A percentile compares a stretch with the other conserved stretches of the same genome.
Conservation (phyloP, 2,329 filamentous ascomycete genomes). For the Didymella lethalis region DNA sequence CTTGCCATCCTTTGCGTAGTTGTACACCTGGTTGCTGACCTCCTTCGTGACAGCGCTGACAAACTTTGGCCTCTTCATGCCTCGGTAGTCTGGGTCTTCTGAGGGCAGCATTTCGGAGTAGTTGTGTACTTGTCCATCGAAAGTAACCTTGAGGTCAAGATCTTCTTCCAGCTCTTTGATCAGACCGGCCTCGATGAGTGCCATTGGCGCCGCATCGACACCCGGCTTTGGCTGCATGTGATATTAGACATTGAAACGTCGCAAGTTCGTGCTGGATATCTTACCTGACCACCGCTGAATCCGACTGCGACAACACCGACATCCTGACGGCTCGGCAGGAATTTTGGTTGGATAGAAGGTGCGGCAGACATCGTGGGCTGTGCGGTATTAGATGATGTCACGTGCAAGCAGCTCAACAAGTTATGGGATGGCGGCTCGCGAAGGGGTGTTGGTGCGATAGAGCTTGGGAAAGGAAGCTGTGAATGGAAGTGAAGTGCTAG, state of each 20-base stretch:
- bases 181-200: slow-evolving; percentile 87
- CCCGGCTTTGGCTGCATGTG: slow-evolving; percentile 78
- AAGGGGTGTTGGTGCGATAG: background rate
- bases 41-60: slow-evolving; percentile 85
- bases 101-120: slow-evolving; percentile 78
- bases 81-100: slow-evolving; percentile 78
- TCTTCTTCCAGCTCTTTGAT: slow-evolving; percentile 83
- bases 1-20: slow-evolving; percentile 81
- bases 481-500: background rate
- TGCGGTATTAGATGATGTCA: slow-evolving; percentile 8
- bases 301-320: slow-evolving; percentile 93
- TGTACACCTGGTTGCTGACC: slow-evolving; percentile 85
- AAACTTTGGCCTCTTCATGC: slow-evolving; percentile 92
- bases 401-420: slow-evolving; percentile 9
- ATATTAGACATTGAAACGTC: slow-evolving; percentile 17
- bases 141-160: slow-evolving; percentile 85
- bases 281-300: slow-evolving; percentile 94
- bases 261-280: slow-evolving; percentile 27
- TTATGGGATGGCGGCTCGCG: background rate
- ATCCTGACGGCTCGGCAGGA: slow-evolving; percentile 79
- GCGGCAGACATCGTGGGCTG: slow-evolving; percentile 60
- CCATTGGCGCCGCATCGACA: slow-evolving; percentile 88
- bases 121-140: slow-evolving; percentile 81
- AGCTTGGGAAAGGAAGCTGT: background rate
- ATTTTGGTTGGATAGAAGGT: slow-evolving; percentile 71